Base-by-base conservation (phyloP, 305 asterid genomes). In the Fraxinus sp. region DNA sequence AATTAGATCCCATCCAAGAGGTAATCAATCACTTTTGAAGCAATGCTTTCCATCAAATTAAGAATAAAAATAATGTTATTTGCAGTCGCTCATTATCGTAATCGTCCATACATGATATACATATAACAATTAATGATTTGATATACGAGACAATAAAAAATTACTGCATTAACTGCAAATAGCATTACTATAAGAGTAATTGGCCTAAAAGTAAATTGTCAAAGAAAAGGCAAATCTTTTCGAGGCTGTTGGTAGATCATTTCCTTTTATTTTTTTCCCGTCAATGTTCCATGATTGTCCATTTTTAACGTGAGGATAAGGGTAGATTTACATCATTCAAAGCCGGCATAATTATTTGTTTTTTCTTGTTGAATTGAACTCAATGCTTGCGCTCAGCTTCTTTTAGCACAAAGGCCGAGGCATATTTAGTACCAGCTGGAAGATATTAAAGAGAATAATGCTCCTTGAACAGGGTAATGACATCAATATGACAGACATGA, bases 211-310 rank as follows among this genome's bases (percentile, higher is more conserved):
- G 77, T 76, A 68, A 88, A 8, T 88, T 82, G 83, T 79, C 82
- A 73, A 39, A 74, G 76, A 81, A 79, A 81, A 64, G 77, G 76
- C 79, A 88, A 82, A 84, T 86, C 83, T 57, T 78, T 80, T 86
- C 86, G 80, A 85, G 84, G 87, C 83, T 68, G 89, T 85, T 87
- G 88, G 81, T 78, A 77, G 71, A 90, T 88, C 93, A 84, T 79
- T 82, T 89, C 87, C 77, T 74, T 80, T 78, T 80, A 84, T 64
- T 66, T 82, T 84, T 85, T 86, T 79, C 85, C 46, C 55, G 81
- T 81, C 83, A 79, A 81, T 79, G 74, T 10, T 16, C 32, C 79
- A 36, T 22, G 30, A 26, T 76, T 26, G 24, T n/a, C 74, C 75
- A 39, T 37, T 81, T 59, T 44, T 28, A 26, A 62, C 9, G 30